A percentile compares a stretch with the other conserved stretches of the same genome.
Conservation (phyloP, 768 basidiomycete genomes). For the Suillus paluster region DNA sequence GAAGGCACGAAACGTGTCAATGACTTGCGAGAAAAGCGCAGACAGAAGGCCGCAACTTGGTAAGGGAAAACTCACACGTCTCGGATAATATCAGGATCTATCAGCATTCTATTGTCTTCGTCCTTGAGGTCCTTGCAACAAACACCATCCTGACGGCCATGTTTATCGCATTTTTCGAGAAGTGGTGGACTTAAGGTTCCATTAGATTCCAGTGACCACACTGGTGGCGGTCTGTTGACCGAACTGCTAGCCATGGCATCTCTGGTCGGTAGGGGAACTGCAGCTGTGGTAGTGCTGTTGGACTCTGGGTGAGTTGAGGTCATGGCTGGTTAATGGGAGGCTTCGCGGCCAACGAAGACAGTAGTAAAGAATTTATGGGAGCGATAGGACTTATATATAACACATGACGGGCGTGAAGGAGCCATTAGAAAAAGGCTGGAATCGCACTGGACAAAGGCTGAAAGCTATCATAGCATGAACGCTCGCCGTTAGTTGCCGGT, state of each 20-base stretch:
- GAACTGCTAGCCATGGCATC: constrained; percentile 13
- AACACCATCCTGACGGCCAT: constrained; percentile 60
- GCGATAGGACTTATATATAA: background rate
- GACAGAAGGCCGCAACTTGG: background rate
- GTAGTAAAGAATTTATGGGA: background rate
- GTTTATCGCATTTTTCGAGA: constrained; percentile 60
- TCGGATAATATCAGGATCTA: constrained; percentile 87
- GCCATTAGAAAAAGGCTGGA: background rate
- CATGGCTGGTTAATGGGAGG: background rate
- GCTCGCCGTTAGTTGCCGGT: background rate
- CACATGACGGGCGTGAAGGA: background rate
- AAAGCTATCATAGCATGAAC: background rate
- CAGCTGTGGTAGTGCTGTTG: background rate
- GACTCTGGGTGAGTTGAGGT: background rate
- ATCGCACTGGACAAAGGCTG: background rate
- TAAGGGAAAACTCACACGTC: constrained; percentile 65
- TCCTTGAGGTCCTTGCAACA: constrained; percentile 90
- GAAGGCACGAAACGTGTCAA: constrained; percentile 8
- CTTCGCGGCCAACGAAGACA: background rate
- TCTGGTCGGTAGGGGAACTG: constrained; percentile 26
- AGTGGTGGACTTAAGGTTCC: constrained; percentile 48
- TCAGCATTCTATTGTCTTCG: constrained; percentile 76
- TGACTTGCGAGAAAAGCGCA: constrained; percentile 8
- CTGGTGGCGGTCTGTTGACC: constrained; percentile 49
- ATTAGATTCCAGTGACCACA: constrained; percentile 65